Evolutionary conservation across 306 rosid species (phyloP), one percentile per base, ranked within the genome.

Genomic region (Astragalus membranaceus): DNA sequence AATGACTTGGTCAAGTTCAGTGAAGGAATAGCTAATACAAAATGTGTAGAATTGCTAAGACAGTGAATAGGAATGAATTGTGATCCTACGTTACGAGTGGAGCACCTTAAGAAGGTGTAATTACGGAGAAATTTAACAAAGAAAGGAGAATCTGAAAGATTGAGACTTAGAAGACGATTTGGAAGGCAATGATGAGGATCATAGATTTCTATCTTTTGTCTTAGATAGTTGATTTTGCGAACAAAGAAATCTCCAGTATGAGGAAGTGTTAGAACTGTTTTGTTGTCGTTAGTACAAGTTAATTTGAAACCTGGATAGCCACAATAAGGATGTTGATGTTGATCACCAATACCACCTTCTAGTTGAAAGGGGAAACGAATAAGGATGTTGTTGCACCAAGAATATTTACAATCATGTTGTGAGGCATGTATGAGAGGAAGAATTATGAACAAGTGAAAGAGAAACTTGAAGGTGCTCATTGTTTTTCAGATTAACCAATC

Each of bases 261-360:
- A 44, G 92, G 85, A 12, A 91, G 86, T 58, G 29, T 73, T 10
- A 86, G 20, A 54, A 81, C 79, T 3, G 85, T 50, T 35, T 6
- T 39, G n/a, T 77, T 72, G 17, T 69, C 76, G 23, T 36, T 60
- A 13, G 77, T 77, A 77, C 97, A 88, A 33, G 66, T 20, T 10
- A 91, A 64, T 49, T 70, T 55, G 79, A 91, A 91, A 68, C 87
- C 96, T 3, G 89, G 91, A 69, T 83, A 88, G 20, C 92, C 88
- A 37, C 92, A 88, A 70, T 57, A 57, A 39, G 65, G 49, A 12
- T 72, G 74, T 67, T 73, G 81, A 36, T 53, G 30, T 26, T 26
- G 30, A 26, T 26, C 3, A 1, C 2, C 0, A 20, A 0, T 2
- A 20, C 23, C 54, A 17, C 39, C 52, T 50, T 69, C 13, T 39